Conservation (phyloP, 2,329 filamentous ascomycete genomes). For the Nakataea oryzae region DNA sequence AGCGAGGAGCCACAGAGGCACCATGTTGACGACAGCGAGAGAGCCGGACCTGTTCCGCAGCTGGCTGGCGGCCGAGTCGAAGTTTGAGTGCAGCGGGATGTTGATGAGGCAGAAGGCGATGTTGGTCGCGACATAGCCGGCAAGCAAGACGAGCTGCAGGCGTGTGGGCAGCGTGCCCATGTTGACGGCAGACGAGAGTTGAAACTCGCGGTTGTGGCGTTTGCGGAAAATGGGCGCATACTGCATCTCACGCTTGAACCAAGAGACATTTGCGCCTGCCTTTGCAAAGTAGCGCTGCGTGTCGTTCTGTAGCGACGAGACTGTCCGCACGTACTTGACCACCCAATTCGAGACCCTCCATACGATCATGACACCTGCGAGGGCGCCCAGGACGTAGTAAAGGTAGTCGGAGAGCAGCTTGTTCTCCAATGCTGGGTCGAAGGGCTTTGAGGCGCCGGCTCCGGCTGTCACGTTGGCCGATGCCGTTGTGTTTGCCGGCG, state of each 20-base stretch:
- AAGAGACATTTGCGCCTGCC: conserved; percentile 41
- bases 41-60: conserved; percentile 61
- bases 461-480: conserved; percentile 5
- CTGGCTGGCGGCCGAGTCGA: conserved; percentile 32
- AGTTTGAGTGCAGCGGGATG: conserved; percentile 46
- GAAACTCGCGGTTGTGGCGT: conserved; percentile 65
- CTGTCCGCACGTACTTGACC: conserved; percentile 58
- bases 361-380: conserved; percentile 51
- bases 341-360: conserved; percentile 56
- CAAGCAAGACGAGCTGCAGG: conserved; percentile 61
- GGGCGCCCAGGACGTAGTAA: conserved; percentile 51
- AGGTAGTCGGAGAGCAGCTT: conserved; percentile 49
- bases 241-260: conserved; percentile 55
- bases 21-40: conserved; percentile 66
- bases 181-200: conserved; percentile 48
- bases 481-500: conserved; percentile 4
- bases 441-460: conserved; percentile 12
- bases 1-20: conserved; percentile 63
- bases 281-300: conserved; percentile 69
- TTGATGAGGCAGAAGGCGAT: conserved; percentile 64
- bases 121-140: conserved; percentile 61
- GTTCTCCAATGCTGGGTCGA: conserved; percentile 32
- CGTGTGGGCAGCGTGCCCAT: conserved; percentile 67
- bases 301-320: conserved; percentile 69
- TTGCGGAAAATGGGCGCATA: conserved; percentile 64